A percentile compares a stretch with the other conserved stretches of the same genome.
Evolutionary conservation across 495 filamentous ascomycete genomes (phyloP).

Genomic region (Saxispiralis lemnorum): DNA sequence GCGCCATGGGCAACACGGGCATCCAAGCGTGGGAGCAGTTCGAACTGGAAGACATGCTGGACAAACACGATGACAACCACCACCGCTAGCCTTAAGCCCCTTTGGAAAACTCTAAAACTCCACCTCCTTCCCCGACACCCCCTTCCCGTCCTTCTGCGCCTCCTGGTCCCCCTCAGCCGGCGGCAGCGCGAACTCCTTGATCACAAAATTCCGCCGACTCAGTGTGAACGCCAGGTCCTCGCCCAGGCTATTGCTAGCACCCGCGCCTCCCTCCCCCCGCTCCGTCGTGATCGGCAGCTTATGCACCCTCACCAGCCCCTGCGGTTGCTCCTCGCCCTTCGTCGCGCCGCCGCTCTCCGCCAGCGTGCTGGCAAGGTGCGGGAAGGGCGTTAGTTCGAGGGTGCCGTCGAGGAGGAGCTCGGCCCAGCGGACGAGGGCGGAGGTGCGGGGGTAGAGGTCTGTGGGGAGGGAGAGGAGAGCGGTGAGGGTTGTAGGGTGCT

Average conservation of each 20-base stretch:
- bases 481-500: conserved; percentile 46
- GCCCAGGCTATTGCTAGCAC: conserved; percentile 39
- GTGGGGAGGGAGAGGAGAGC: conserved; percentile 64
- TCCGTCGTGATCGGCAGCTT: conserved; percentile 70
- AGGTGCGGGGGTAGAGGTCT: conserved; percentile 59
- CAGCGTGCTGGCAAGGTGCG: conserved; percentile 37
- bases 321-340: conserved; percentile 52
- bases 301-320: conserved; percentile 72
- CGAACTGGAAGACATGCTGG: conserved; percentile 43
- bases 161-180: conserved; percentile 67
- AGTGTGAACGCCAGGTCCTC: conserved; percentile 82
- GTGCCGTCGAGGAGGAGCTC: conserved; percentile 76
- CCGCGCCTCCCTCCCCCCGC: conserved; percentile 62
- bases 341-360: conserved; percentile 30
- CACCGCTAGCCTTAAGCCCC: background rate
- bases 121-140: conserved; percentile 46
- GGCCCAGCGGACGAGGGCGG: conserved; percentile 71
- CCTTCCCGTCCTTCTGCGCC: conserved; percentile 35
- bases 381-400: conserved; percentile 73
- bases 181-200: conserved; percentile 77
- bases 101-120: conserved; percentile 49
- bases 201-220: conserved; percentile 64
- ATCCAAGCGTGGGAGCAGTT: conserved; percentile 44
- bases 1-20: conserved; percentile 33
- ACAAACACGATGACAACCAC: conserved; percentile 18